Conservation (phyloP, 2,329 filamentous ascomycete genomes). For the Shiraia sp. region DNA sequence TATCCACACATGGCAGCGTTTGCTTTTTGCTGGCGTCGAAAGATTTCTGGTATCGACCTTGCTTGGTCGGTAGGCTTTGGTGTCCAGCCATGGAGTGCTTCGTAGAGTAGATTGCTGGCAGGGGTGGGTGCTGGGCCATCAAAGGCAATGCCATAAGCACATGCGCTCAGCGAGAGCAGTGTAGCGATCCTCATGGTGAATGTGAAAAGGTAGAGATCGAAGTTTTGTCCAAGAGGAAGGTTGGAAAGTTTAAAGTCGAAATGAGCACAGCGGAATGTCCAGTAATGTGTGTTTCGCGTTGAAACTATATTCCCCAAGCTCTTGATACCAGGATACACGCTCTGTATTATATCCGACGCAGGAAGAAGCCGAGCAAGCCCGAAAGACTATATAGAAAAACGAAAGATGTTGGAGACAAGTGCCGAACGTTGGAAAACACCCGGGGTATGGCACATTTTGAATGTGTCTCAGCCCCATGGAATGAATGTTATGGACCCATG, state of each 20-base stretch:
- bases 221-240: background rate
- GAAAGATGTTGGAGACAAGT: background rate
- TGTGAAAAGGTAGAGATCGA: background rate
- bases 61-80: constrained; percentile 13
- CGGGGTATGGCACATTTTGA: constrained; percentile 9
- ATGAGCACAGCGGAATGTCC: background rate
- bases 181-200: constrained; percentile 7
- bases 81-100: constrained; percentile 11
- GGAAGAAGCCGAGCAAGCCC: background rate
- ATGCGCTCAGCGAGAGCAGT: constrained; percentile 7
- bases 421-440: background rate
- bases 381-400: background rate
- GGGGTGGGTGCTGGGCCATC: constrained; percentile 12
- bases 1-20: constrained; percentile 15
- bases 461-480: constrained; percentile 2
- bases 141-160: constrained; percentile 7
- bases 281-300: background rate
- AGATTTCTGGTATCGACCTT: constrained; percentile 10
- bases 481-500: no score
- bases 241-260: background rate
- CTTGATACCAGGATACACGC: background rate
- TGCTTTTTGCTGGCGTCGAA: constrained; percentile 15
- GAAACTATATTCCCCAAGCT: constrained; percentile 1
- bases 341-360: background rate
- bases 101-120: constrained; percentile 3